phyloP scores from a whole-genome alignment of 768 basidiomycete species.

The Hemileccinum impolitum region DNA sequence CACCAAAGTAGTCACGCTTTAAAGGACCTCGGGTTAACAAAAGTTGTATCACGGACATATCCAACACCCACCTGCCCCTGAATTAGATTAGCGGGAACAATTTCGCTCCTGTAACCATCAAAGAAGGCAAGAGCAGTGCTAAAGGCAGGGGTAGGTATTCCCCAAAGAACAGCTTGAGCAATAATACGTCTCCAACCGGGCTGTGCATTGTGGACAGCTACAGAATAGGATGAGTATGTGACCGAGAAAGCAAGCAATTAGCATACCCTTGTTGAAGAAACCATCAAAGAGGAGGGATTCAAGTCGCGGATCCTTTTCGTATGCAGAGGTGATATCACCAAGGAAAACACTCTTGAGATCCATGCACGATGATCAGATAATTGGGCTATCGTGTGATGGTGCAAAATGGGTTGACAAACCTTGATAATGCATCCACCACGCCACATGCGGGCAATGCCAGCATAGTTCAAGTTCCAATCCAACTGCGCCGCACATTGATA shows the following conservation, averaged over 20 bases:
- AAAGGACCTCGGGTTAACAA: slow-evolving; percentile 4
- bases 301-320: slow-evolving; percentile 75
- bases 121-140: slow-evolving; percentile 98
- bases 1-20: slow-evolving; percentile 97
- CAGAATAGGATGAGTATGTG: neutral
- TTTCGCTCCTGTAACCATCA: slow-evolving; percentile 96
- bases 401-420: slow-evolving; percentile 35
- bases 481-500: slow-evolving; percentile 38
- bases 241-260: neutral
- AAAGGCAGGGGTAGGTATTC: slow-evolving; percentile 96
- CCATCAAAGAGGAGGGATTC: slow-evolving; percentile 94
- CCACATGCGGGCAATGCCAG: slow-evolving; percentile 99
- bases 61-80: slow-evolving; percentile 73
- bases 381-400: slow-evolving; percentile 10
- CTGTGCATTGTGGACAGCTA: slow-evolving; percentile 90
- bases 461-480: slow-evolving; percentile 92
- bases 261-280: slow-evolving; percentile 91
- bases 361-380: slow-evolving; percentile 9
- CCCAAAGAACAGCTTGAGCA: slow-evolving; percentile 96
- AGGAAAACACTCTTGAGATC: slow-evolving; percentile 78
- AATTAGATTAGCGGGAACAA: slow-evolving; percentile 90
- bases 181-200: slow-evolving; percentile 97
- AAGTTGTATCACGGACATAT: neutral
- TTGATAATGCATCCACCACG: slow-evolving; percentile 99
- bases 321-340: slow-evolving; percentile 87